phyloP scores from a whole-genome alignment of 176 grass and related monocot species.

The Aegilops speltoides region DNA sequence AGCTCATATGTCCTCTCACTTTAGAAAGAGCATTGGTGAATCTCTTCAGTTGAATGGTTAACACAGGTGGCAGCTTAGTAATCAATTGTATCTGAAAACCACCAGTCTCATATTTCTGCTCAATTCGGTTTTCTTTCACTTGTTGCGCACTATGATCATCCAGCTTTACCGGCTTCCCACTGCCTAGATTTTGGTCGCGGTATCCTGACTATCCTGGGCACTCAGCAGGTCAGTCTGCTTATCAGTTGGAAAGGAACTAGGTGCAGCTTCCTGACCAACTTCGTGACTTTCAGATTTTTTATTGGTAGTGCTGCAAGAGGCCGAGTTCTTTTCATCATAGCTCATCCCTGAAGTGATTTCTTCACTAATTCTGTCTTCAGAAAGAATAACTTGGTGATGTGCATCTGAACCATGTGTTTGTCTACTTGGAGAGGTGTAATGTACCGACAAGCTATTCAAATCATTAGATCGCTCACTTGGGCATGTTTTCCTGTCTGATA shows the following conservation, averaged over 20 bases:
- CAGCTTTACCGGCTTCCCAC: slow-evolving; percentile 1
- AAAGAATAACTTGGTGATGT: slow-evolving; percentile 13
- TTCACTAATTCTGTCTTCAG: background rate
- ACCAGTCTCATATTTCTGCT: slow-evolving; percentile 28
- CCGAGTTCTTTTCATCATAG: background rate
- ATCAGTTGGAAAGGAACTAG: slow-evolving; percentile 12
- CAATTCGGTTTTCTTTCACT: slow-evolving; percentile 12
- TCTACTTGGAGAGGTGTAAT: slow-evolving; percentile 18
- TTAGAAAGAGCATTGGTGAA: slow-evolving; percentile 37
- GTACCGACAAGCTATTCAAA: slow-evolving; percentile 12
- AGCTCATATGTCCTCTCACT: slow-evolving; percentile 47
- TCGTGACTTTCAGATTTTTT: slow-evolving; percentile 20
- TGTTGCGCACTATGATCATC: slow-evolving; percentile 4
- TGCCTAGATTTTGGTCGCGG: background rate
- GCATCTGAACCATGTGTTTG: slow-evolving; percentile 25
- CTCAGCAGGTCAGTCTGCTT: slow-evolving; percentile 3
- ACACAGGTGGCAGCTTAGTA: slow-evolving; percentile 49
- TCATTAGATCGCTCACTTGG: slow-evolving; percentile 20
- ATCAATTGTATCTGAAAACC: slow-evolving; percentile 45
- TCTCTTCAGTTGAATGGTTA: slow-evolving; percentile 68
- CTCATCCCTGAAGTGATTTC: slow-evolving; percentile 15
- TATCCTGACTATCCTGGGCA: background rate
- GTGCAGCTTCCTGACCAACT: slow-evolving; percentile 22
- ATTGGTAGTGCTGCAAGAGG: slow-evolving; percentile 13
- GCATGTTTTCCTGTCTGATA: slow-evolving; percentile 15